phyloP scores from a whole-genome alignment of 495 filamentous ascomycete species.

The Neurospora tetraspora region DNA sequence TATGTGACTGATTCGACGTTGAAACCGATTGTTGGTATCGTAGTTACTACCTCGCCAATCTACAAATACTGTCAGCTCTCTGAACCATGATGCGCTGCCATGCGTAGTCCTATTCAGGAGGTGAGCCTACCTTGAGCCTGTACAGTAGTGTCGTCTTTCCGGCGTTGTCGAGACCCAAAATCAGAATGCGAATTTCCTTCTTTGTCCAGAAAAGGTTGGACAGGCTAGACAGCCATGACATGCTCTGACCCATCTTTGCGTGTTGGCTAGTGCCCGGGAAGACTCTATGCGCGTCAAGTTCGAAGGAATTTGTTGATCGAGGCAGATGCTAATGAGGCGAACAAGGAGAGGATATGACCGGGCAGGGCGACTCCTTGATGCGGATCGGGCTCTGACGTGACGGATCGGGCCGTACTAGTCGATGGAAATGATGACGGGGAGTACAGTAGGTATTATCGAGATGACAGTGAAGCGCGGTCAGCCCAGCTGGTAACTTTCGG shows the following conservation, averaged over 20 bases:
- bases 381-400: not conserved
- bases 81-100: not conserved
- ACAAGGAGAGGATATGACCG: not conserved
- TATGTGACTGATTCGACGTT: slow-evolving; percentile 98
- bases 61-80: slow-evolving; percentile 23
- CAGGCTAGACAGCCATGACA: slow-evolving; percentile 67
- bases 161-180: slow-evolving; percentile 93
- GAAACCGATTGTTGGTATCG: slow-evolving; percentile 98
- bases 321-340: not conserved
- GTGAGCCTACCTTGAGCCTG: slow-evolving; percentile 68
- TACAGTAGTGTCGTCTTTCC: slow-evolving; percentile 97
- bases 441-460: not conserved
- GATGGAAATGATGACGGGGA: not conserved
- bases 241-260: slow-evolving; percentile 63
- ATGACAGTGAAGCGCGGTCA: not conserved
- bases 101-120: not conserved
- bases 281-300: not conserved
- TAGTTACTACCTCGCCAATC: slow-evolving; percentile 98
- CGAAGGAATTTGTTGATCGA: not conserved
- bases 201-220: slow-evolving; percentile 71
- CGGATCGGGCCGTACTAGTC: not conserved
- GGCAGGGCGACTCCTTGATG: not conserved
- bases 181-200: slow-evolving; percentile 96
- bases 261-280: slow-evolving; percentile 4
- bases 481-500: not conserved